A percentile compares a stretch with the other conserved stretches of the same genome.
Conservation (phyloP, 2,329 filamentous ascomycete genomes). For the Myriosclerotinia scirpicola region DNA sequence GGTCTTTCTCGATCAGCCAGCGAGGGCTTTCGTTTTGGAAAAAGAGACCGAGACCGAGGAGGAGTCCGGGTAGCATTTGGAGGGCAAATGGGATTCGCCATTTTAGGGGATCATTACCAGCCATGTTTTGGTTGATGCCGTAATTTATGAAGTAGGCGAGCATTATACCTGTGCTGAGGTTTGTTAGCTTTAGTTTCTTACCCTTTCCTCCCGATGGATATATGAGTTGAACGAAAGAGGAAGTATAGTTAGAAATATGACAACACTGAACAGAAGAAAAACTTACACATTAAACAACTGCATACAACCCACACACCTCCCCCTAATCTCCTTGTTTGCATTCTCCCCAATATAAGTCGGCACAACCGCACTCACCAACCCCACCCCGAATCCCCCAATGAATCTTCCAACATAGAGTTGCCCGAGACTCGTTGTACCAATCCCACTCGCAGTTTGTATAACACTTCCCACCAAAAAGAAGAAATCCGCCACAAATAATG, state of each 20-base stretch:
- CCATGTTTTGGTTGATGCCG: conserved; percentile 18
- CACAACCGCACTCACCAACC: conserved; percentile 26
- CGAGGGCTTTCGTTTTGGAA: conserved; percentile 60
- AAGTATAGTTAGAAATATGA: neutral
- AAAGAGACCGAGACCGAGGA: conserved; percentile 61
- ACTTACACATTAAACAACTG: conserved; percentile 29
- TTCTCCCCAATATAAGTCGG: conserved; percentile 29
- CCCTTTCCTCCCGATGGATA: neutral
- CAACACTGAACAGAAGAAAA: too few species aligned
- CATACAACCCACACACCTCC: conserved; percentile 26
- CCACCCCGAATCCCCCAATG: conserved; percentile 27
- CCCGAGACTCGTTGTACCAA: conserved; percentile 19
- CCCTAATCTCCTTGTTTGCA: conserved; percentile 25
- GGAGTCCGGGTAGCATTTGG: conserved; percentile 61
- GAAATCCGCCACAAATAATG: conserved; percentile 22
- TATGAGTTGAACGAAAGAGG: too few species aligned
- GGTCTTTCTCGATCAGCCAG: conserved; percentile 64
- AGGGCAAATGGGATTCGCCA: conserved; percentile 59
- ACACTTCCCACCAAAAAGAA: conserved; percentile 22
- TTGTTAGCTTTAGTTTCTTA: neutral
- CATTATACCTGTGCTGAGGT: conserved; percentile 23
- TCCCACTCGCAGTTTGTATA: conserved; percentile 23
- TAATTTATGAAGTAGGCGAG: conserved; percentile 25
- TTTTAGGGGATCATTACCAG: conserved; percentile 35
- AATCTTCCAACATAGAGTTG: conserved; percentile 25